Percentiles rank a stretch among this genome's conserved stretches.
Evolutionary conservation across 2,329 filamentous ascomycete genomes (phyloP).

Genomic region (Trichoderma sp.): DNA sequence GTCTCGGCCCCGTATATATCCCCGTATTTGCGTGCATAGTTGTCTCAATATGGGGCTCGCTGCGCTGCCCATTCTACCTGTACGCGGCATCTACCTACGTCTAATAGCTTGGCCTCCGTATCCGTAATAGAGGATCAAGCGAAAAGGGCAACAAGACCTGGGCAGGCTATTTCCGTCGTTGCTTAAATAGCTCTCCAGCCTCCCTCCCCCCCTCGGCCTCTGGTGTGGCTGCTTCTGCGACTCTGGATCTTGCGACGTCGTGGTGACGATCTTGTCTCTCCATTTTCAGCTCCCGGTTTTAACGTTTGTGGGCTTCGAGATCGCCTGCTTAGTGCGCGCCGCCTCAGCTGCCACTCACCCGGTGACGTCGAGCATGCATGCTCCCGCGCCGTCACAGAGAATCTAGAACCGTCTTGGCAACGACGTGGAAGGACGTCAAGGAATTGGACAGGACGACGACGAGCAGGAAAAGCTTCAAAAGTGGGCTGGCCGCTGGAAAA

Average conservation of each 20-base stretch:
- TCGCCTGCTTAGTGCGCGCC: slow-evolving; percentile 23
- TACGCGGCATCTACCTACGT: not conserved
- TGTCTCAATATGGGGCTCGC: not conserved
- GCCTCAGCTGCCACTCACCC: slow-evolving; percentile 18
- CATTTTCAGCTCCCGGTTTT: slow-evolving; percentile 19
- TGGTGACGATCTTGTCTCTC: slow-evolving; percentile 24
- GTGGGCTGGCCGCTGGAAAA: not conserved
- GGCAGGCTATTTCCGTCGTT: not conserved
- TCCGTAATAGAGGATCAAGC: slow-evolving; percentile 6
- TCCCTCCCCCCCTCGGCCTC: not conserved
- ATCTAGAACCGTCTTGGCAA: slow-evolving; percentile 12
- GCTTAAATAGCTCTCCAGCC: slow-evolving; percentile 21
- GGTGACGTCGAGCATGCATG: slow-evolving; percentile 25
- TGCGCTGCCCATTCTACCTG: not conserved
- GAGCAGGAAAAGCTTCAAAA: not conserved
- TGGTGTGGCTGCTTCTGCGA: slow-evolving; percentile 5
- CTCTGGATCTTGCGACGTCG: slow-evolving; percentile 19
- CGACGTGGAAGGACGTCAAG: slow-evolving; percentile 11
- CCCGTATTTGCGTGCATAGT: slow-evolving; percentile 13
- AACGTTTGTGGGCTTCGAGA: slow-evolving; percentile 20
- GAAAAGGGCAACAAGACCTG: not conserved
- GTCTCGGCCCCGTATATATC: not conserved
- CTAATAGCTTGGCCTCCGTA: slow-evolving; percentile 3
- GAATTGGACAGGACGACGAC: not conserved
- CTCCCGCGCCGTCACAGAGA: not conserved